A percentile compares a stretch with the other conserved stretches of the same genome.
These are phyloP conservation scores for Scheffersomyces stambukii DNA, from an alignment of 1,139 yeast species.

Conservation along the genomic window DNA sequence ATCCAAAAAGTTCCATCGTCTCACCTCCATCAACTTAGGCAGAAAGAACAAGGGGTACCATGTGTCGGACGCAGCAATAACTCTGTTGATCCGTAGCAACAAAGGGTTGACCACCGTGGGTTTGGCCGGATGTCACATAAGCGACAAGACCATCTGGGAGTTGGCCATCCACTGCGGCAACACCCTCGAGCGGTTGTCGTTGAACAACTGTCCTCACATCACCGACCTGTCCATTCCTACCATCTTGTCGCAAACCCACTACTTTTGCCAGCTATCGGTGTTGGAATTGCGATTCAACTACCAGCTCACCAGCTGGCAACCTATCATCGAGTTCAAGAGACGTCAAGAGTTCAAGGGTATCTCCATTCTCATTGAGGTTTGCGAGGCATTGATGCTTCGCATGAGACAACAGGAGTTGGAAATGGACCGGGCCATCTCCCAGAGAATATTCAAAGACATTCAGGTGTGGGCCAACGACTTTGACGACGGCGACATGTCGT, in stretches of 20 bases:
- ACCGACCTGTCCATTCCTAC: constrained; percentile 67
- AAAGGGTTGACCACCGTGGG: constrained; percentile 69
- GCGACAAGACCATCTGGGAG: constrained; percentile 79
- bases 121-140: constrained; percentile 79
- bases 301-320: constrained; percentile 54
- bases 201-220: constrained; percentile 69
- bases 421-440: constrained; percentile 54
- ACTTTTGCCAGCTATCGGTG: constrained; percentile 62
- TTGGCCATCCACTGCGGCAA: constrained; percentile 55
- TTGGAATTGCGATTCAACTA: constrained; percentile 69
- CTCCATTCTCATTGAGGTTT: constrained; percentile 67
- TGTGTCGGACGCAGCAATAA: constrained; percentile 68
- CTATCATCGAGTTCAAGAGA: constrained; percentile 66
- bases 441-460: constrained; percentile 51
- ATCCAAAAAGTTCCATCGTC: constrained; percentile 53
- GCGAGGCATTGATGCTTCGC: constrained; percentile 60
- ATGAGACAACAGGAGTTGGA: constrained; percentile 60
- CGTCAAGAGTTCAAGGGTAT: constrained; percentile 50
- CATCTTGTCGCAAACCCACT: constrained; percentile 32
- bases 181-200: constrained; percentile 62
- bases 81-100: constrained; percentile 51
- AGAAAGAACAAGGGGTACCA: constrained; percentile 66
- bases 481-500: constrained; percentile 37
- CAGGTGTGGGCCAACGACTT: constrained; percentile 52
- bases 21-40: constrained; percentile 68